Evolutionary conservation across 805 yeast species (phyloP), one percentile per base, ranked within the genome.

Genomic region (Barnettozyma sucrosica): DNA sequence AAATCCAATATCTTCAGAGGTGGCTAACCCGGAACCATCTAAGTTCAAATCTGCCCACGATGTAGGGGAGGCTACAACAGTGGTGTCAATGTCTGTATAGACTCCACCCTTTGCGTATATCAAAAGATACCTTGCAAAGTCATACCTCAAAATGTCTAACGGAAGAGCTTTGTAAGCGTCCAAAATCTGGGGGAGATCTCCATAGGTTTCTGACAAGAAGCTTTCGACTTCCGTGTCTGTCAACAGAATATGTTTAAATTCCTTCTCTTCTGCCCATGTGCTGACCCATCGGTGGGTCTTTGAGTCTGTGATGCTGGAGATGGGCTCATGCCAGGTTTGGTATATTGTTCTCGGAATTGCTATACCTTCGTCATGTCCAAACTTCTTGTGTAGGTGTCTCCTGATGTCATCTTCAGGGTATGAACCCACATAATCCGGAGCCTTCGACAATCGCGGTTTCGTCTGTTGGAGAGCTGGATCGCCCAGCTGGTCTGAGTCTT

Each of bases 61-160:
- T 73, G 70, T 3, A 76, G 82, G 48, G 67, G 78, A 51, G 14
- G 14, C 76, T 49, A 79, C 48, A 63, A 21, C 18, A 16, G 44
- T 66, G 2, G 84, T 78, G 58, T 80, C 85, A 43, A 77, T 75
- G 59, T 80, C 85, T 2, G 83, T 74, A 56, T 80, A 80, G 18
- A 77, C 69, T 23, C 86, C 85, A 43, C 85, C 86, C 45, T 68
- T 65, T 6, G 81, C 75, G 51, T 55, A 79, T 6, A 79, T 58
- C 6, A 80, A 63, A 52, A 80, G 61, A 58, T 79, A 80, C 47
- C 81, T 68, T 56, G 77, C 67, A 50, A 79, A 79, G 54, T 80
- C 85, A 68, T 68, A 76, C 51, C 67, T 69, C 38, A 80, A 64
- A 30, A 81, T 74, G 24, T 74, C 74, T 57, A 77, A 72, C 1